Conservation (phyloP, 352 stramenopile species). For the Pythium plurisporium region DNA sequence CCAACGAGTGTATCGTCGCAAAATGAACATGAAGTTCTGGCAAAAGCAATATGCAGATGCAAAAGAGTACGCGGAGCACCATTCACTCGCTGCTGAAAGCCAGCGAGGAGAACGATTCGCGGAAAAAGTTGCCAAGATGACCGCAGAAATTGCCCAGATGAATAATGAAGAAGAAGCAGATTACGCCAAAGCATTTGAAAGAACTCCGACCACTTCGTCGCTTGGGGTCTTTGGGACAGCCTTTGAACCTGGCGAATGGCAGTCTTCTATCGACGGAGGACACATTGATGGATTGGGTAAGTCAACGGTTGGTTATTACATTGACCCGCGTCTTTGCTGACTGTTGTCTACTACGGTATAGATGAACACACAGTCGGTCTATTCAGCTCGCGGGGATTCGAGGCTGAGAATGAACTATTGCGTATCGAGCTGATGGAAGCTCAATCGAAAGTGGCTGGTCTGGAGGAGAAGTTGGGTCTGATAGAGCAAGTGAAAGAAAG, state of each 20-base stretch:
- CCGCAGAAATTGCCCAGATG: conserved; percentile 36
- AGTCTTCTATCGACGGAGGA: conserved; percentile 42
- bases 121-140: conserved; percentile 25
- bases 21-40: conserved; percentile 70
- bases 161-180: conserved; percentile 28
- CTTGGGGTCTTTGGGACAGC: conserved; percentile 56
- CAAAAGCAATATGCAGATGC: conserved; percentile 54
- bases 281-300: conserved; percentile 47
- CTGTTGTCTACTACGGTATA: conserved; percentile 2
- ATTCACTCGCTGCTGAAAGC: conserved; percentile 25
- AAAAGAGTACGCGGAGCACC: conserved; percentile 40
- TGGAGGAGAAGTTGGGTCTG: conserved; percentile 55
- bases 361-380: conserved; percentile 51
- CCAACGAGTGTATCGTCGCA: conserved; percentile 30
- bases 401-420: conserved; percentile 43
- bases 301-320: conserved; percentile 2
- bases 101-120: conserved; percentile 23
- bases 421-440: conserved; percentile 49
- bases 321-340: too few relatives aligned
- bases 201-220: conserved; percentile 30
- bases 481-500: conserved; percentile 34
- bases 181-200: conserved; percentile 16
- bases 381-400: conserved; percentile 35
- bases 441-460: conserved; percentile 40
- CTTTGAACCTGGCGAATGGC: conserved; percentile 48